These are phyloP conservation scores for Beauveria varroae DNA, from an alignment of 2,329 filamentous ascomycete genomes.

Conservation along the genomic window DNA sequence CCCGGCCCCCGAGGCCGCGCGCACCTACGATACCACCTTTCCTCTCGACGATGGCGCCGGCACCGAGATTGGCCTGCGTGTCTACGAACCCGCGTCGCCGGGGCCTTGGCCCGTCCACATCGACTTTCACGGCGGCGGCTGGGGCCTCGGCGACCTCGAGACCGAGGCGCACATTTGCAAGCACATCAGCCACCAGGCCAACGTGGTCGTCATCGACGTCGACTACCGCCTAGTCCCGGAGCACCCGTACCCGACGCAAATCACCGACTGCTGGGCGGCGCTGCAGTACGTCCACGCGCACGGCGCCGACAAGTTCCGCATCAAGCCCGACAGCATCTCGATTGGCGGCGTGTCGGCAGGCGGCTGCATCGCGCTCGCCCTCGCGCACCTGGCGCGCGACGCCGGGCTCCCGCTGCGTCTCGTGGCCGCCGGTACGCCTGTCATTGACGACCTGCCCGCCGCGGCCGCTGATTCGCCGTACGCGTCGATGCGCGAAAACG, in stretches of 20 bases:
- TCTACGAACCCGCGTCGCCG: constrained; percentile 34
- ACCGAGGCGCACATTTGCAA: constrained; percentile 42
- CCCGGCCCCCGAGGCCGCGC: constrained; percentile 32
- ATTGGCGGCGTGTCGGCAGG: constrained; percentile 40
- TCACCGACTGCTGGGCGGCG: constrained; percentile 41
- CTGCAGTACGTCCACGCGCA: constrained; percentile 31
- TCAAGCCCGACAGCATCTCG: constrained; percentile 30
- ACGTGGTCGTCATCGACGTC: constrained; percentile 41
- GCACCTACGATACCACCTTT: constrained; percentile 30
- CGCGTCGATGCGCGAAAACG: constrained; percentile 32
- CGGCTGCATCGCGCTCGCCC: constrained; percentile 29
- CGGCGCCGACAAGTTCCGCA: constrained; percentile 29
- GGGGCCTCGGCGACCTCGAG: constrained; percentile 41
- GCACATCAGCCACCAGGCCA: constrained; percentile 35
- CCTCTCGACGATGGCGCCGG: constrained; percentile 23
- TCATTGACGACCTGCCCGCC: constrained; percentile 31
- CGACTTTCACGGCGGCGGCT: constrained; percentile 43
- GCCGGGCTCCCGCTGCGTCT: constrained; percentile 28
- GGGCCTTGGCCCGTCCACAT: constrained; percentile 40
- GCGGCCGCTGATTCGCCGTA: constrained; percentile 32
- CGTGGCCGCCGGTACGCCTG: constrained; percentile 32
- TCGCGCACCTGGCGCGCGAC: constrained; percentile 34
- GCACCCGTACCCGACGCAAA: constrained; percentile 37
- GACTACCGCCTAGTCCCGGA: constrained; percentile 46
- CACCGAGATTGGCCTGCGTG: constrained; percentile 27